phyloP scores from a whole-genome alignment of 805 yeast genomes.

The Teunomyces cretensis region DNA sequence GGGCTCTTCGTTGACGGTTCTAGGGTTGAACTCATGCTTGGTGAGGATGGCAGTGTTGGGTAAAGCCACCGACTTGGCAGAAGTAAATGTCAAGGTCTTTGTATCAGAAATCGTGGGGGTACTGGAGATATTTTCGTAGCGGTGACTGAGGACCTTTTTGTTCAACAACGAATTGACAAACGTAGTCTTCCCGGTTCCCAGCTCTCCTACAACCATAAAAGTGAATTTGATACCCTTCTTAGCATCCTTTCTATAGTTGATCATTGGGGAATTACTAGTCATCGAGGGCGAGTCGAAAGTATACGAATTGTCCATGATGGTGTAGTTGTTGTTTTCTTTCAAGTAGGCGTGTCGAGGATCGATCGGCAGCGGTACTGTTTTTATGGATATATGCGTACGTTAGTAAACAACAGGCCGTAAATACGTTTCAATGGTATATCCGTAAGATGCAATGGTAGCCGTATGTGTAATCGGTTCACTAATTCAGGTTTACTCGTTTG shows the following conservation, averaged over 20 bases:
- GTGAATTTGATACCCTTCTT: slow-evolving; percentile 75
- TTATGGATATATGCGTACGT: slow-evolving; percentile 6
- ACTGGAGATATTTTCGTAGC: slow-evolving; percentile 40
- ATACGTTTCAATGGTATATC: background rate
- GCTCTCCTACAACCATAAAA: slow-evolving; percentile 67
- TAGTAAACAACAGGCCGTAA: background rate
- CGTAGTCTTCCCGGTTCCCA: slow-evolving; percentile 78
- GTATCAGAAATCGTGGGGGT: slow-evolving; percentile 33
- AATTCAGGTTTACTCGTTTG: background rate
- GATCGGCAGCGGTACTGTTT: background rate
- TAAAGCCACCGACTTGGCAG: slow-evolving; percentile 54
- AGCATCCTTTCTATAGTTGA: slow-evolving; percentile 61
- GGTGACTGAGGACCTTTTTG: slow-evolving; percentile 59
- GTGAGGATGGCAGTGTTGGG: slow-evolving; percentile 57
- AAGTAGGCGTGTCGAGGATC: background rate
- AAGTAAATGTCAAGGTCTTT: slow-evolving; percentile 56
- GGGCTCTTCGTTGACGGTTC: slow-evolving; percentile 61
- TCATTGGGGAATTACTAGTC: slow-evolving; percentile 38
- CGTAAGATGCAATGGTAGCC: background rate
- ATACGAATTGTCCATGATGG: slow-evolving; percentile 14
- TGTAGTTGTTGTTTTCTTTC: background rate
- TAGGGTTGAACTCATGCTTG: slow-evolving; percentile 59
- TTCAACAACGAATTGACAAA: slow-evolving; percentile 69
- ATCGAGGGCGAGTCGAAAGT: slow-evolving; percentile 29
- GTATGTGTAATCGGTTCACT: background rate